Conservation (phyloP, 2,329 filamentous ascomycete genomes). For the Pseudofabraea citricarpa region DNA sequence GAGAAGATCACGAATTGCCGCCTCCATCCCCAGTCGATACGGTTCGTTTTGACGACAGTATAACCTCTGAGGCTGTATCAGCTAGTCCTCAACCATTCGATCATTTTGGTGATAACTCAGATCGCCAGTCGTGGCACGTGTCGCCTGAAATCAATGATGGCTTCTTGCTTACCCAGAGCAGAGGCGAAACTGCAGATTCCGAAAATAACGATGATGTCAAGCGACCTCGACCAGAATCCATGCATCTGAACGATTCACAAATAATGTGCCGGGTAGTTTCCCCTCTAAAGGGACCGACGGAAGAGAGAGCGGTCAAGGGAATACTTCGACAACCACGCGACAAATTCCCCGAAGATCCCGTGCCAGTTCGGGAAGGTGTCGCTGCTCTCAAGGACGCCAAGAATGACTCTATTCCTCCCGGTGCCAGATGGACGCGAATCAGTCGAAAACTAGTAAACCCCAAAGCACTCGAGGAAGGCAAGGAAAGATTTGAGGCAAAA, state of each 20-base stretch:
- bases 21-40: too few relatives aligned
- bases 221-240: neutral
- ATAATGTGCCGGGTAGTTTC: slow-evolving; percentile 58
- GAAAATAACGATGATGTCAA: too few relatives aligned
- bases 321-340: slow-evolving; percentile 80
- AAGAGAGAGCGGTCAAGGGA: slow-evolving; percentile 69
- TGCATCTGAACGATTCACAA: neutral
- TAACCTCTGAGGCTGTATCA: too few relatives aligned
- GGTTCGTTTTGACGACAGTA: too few relatives aligned
- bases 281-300: slow-evolving; percentile 58
- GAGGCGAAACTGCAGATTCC: too few relatives aligned
- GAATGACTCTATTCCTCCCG: slow-evolving; percentile 68
- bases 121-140: too few relatives aligned
- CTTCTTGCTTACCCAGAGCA: too few relatives aligned
- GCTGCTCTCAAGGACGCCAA: slow-evolving; percentile 88
- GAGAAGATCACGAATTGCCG: too few relatives aligned
- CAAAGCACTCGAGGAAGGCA: slow-evolving; percentile 77
- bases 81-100: too few relatives aligned
- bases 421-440: slow-evolving; percentile 91
- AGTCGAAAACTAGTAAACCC: slow-evolving; percentile 85
- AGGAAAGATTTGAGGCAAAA: slow-evolving; percentile 88
- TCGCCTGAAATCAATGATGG: too few relatives aligned
- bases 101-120: too few relatives aligned
- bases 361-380: slow-evolving; percentile 82
- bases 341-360: slow-evolving; percentile 82